Evolutionary conservation across 768 basidiomycete species (phyloP).

Genomic region (Phanerodontia chrysosporium): DNA sequence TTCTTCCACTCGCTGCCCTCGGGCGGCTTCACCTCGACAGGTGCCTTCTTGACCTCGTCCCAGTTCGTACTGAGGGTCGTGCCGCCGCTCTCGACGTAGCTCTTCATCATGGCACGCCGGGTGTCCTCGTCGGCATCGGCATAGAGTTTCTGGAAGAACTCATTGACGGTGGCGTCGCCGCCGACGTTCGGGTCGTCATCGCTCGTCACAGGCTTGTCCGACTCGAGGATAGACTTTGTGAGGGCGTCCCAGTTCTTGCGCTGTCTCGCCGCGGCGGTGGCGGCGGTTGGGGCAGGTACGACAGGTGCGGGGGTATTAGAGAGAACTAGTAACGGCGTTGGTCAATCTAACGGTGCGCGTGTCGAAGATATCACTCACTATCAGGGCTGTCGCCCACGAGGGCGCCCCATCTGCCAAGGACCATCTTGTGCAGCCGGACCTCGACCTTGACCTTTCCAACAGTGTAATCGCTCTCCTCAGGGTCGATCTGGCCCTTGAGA

Average conservation of each 20-base stretch:
- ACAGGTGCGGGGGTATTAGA: constrained; percentile 28
- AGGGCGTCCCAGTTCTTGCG: constrained; percentile 91
- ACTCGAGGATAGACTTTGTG: constrained; percentile 58
- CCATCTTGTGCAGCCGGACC: constrained; percentile 67
- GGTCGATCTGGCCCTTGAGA: constrained; percentile 76
- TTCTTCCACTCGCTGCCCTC: constrained; percentile 80
- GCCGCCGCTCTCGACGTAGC: constrained; percentile 90
- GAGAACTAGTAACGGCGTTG: neutral
- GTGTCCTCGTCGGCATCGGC: constrained; percentile 90
- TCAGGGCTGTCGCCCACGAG: constrained; percentile 75
- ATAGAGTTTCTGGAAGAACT: constrained; percentile 90
- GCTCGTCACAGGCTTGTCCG: constrained; percentile 64
- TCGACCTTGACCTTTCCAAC: constrained; percentile 90
- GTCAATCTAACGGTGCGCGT: neutral
- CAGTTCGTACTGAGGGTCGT: constrained; percentile 96
- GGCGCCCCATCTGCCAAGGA: constrained; percentile 65
- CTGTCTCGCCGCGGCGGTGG: constrained; percentile 24
- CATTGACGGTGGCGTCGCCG: constrained; percentile 82
- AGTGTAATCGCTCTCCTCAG: constrained; percentile 54
- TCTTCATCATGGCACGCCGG: constrained; percentile 95
- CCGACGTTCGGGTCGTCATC: constrained; percentile 87
- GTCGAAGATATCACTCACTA: constrained; percentile 39
- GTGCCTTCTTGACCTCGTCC: constrained; percentile 74
- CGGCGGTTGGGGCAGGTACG: constrained; percentile 27
- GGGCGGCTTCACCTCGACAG: constrained; percentile 79